A percentile compares a stretch with the other conserved stretches of the same genome.
Conservation (phyloP, 78 protist species). For the Corallochytrium limacisporum region DNA sequence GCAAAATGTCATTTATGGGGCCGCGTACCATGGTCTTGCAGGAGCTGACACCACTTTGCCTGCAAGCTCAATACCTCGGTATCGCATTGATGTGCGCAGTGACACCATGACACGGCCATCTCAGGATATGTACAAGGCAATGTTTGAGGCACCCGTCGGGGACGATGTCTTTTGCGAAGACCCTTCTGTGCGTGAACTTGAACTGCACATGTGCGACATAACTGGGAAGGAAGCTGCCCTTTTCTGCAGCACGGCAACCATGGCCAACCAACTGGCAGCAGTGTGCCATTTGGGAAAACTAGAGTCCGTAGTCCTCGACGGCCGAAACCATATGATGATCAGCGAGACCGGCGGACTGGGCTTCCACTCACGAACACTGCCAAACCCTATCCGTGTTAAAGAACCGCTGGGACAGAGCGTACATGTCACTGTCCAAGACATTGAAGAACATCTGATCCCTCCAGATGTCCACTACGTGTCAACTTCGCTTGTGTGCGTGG, state of each 20-base stretch:
- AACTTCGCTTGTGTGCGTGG: slow-evolving; percentile 17
- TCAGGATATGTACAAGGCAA: too few species aligned
- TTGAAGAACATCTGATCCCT: neutral
- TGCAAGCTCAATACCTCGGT: too few species aligned
- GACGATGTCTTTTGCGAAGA: slow-evolving; percentile 56
- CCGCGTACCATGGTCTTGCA: too few species aligned
- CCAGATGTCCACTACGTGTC: slow-evolving; percentile 20
- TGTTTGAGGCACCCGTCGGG: slow-evolving; percentile 35
- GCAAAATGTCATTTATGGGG: too few species aligned
- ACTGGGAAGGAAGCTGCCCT: slow-evolving; percentile 42
- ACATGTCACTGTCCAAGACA: neutral
- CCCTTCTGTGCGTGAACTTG: slow-evolving; percentile 15
- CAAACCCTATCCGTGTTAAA: neutral
- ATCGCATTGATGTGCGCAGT: too few species aligned
- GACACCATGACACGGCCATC: too few species aligned
- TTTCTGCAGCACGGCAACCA: slow-evolving; percentile 32
- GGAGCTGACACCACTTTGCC: too few species aligned
- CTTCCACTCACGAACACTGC: slow-evolving; percentile 3
- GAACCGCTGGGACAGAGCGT: neutral
- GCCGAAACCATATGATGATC: slow-evolving; percentile 15
- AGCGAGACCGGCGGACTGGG: neutral
- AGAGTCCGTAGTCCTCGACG: slow-evolving; percentile 2
- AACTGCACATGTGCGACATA: neutral
- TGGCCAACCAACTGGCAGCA: slow-evolving; percentile 36
- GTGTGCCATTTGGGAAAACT: neutral